These are phyloP conservation scores for Penicillium pulvis DNA, from an alignment of 495 filamentous ascomycete genomes.

Conservation along the genomic window DNA sequence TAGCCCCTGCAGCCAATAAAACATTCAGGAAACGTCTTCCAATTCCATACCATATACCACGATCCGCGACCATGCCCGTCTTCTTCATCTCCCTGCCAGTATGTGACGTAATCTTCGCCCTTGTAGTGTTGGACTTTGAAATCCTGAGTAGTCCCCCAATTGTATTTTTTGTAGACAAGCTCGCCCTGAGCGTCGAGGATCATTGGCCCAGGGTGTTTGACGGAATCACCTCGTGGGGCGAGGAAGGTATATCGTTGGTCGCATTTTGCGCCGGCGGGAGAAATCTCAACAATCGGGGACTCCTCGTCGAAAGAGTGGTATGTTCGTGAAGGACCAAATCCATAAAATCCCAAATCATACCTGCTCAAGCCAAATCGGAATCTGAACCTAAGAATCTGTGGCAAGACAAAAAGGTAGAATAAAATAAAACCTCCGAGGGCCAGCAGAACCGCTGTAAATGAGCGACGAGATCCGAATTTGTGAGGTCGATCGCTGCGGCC, in stretches of 20 bases:
- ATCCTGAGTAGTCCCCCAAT: conserved; percentile 46
- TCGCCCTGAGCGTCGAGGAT: conserved; percentile 48
- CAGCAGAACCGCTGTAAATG: conserved; percentile 15
- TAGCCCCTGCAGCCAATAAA: conserved; percentile 1
- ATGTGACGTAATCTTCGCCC: conserved; percentile 51
- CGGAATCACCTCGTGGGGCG: conserved; percentile 45
- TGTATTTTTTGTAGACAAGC: conserved; percentile 46
- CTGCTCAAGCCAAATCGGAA: conserved; percentile 34
- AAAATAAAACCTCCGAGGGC: conserved; percentile 17
- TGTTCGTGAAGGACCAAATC: conserved; percentile 35
- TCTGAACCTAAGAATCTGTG: conserved; percentile 34
- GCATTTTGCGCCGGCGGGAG: conserved; percentile 34
- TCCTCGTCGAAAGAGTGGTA: conserved; percentile 39
- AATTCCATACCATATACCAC: conserved; percentile 52
- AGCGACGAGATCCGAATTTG: conserved; percentile 10
- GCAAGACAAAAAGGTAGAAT: conserved; percentile 30
- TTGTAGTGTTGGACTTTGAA: conserved; percentile 49
- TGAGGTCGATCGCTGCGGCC: conserved; percentile 9
- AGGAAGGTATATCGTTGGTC: conserved; percentile 47
- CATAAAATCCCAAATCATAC: conserved; percentile 41
- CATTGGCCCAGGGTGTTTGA: conserved; percentile 46
- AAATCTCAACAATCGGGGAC: conserved; percentile 35
- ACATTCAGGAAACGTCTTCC: neutral
- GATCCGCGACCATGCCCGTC: conserved; percentile 51
- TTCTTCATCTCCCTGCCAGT: conserved; percentile 55